Base-by-base conservation (phyloP, 2,329 filamentous ascomycete species). In the Clonostachys rhizophaga region DNA sequence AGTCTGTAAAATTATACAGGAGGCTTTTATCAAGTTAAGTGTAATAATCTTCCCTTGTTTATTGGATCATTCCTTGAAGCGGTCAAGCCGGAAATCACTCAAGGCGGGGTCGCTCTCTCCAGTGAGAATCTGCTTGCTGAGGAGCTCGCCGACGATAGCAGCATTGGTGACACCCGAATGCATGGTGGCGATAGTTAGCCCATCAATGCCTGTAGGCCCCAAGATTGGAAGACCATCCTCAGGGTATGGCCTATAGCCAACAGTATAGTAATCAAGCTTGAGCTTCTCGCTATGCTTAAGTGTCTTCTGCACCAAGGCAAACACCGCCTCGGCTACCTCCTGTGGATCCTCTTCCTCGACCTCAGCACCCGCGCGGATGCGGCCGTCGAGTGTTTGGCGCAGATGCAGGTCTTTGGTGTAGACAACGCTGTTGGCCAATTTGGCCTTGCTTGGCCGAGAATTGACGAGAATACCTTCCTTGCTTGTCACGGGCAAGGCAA, bases 161-260 rank as follows among this genome's bases (percentile, higher is more conserved):
- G 40, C 46, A 40, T 49, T 52, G 8, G 46, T 48, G 14, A 52
- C 48, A 14, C 50, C 48, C 11, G 50, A 49, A 17, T 63, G 60
- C 61, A 63, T 63, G 3, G 62, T 59, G 1, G 60, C 61, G 36
- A 63, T 45, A 4, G 54, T 57, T 7, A 64, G 47, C 1, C 60
- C 61, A 2, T 58, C 45, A 24, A 53, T 17, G 2, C 60, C 60
- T 10, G 51, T 59, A 5, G 51, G 24, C 5, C 60, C 60, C 2
- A 63, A 52, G 16, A 62, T 60, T 3, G 60, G 60, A 30, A 58
- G 44, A 2, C 59, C 59, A 43, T 64, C 61, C 36, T 53, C 30
- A 0, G 60, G 59, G 3, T 54, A 51, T 2, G 61, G 59, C 2
- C 61, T 51, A 9, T 51, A 24, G 1, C 61, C 60, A 12, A 64